phyloP scores from a whole-genome alignment of 177 flowering plant species.

The Telopea speciosissima region DNA sequence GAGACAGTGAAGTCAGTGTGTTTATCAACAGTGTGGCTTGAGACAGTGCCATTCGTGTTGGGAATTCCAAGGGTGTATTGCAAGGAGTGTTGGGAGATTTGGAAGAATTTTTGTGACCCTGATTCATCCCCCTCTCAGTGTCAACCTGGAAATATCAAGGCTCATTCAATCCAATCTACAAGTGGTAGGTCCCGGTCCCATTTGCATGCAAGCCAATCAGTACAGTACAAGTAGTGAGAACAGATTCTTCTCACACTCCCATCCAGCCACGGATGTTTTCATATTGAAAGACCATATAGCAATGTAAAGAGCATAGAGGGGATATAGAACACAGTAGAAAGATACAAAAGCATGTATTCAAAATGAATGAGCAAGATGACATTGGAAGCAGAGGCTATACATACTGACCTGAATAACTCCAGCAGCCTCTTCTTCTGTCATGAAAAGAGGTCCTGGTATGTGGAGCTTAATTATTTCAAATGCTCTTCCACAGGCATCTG shows the following conservation, averaged over 20 bases:
- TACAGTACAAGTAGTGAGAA: not conserved
- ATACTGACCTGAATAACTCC: conserved; percentile 54
- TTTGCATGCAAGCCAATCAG: not conserved
- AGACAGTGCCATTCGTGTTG: no score
- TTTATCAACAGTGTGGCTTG: no score
- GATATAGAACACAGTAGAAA: not conserved
- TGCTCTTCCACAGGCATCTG: conserved; percentile 81
- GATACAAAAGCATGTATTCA: not conserved
- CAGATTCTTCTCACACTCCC: not conserved
- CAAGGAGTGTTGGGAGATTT: no score
- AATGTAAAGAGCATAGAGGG: not conserved
- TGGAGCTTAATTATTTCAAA: conserved; percentile 77
- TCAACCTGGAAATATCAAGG: no score
- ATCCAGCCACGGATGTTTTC: not conserved
- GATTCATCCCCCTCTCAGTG: no score
- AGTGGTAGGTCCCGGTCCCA: not conserved
- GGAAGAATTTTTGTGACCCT: no score
- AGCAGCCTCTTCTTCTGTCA: conserved; percentile 83
- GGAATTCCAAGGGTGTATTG: no score
- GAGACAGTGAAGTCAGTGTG: no score
- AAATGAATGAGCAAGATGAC: not conserved
- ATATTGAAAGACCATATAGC: not conserved
- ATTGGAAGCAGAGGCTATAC: not conserved
- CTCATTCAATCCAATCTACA: not conserved
- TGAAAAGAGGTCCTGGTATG: conserved; percentile 84